Conservation (phyloP, 2,329 filamentous ascomycete species). For the Hymenoscyphus scutula region DNA sequence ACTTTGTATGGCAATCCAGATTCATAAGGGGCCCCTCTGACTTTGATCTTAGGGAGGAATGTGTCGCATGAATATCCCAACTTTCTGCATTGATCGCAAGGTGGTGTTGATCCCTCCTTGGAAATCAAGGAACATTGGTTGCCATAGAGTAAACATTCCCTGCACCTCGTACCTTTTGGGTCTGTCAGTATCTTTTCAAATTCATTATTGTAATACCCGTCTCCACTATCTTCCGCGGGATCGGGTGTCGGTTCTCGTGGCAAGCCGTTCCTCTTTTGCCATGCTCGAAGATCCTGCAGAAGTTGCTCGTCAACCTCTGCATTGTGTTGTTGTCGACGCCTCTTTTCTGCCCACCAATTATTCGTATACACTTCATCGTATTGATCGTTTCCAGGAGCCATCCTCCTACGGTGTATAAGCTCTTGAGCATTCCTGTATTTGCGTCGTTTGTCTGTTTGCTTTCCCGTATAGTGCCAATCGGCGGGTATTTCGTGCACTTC, state of each 20-base stretch:
- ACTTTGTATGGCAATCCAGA: too few species aligned
- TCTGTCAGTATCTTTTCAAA: neutral
- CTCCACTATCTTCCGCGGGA: slow-evolving; percentile 7
- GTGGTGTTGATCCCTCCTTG: too few species aligned
- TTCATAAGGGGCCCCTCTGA: too few species aligned
- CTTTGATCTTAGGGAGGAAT: neutral
- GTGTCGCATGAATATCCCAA: neutral
- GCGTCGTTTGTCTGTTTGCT: neutral
- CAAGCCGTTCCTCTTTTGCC: neutral
- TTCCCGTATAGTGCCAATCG: too few species aligned
- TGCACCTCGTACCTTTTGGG: neutral
- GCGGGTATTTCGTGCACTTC: neutral
- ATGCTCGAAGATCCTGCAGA: neutral
- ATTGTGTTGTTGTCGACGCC: slow-evolving; percentile 1
- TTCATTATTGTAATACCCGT: neutral
- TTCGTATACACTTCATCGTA: neutral
- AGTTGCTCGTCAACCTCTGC: neutral
- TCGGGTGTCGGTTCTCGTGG: slow-evolving; percentile 9
- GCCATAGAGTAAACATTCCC: neutral
- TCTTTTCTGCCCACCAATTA: neutral
- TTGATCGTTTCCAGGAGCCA: too few species aligned
- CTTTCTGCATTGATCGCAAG: neutral
- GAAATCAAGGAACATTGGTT: neutral
- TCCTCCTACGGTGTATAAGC: neutral
- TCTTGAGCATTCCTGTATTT: neutral